Evolutionary conservation across 495 filamentous ascomycete species (phyloP).

Genomic region (Xanthoparmelia taractica): DNA sequence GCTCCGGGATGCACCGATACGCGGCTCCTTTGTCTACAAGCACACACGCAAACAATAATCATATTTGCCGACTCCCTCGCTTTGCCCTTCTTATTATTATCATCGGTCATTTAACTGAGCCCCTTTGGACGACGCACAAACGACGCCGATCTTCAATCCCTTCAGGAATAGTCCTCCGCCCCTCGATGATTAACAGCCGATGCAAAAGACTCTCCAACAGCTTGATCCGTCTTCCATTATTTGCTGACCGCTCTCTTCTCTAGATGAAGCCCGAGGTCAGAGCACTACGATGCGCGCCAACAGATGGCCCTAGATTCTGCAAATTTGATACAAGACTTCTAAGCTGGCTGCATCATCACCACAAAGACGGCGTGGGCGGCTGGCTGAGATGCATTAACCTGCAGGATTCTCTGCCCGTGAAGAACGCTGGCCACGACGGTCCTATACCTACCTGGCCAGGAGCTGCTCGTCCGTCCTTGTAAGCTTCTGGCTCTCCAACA

Average conservation of each 20-base stretch:
- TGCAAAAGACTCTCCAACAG: background rate
- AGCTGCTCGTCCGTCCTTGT: background rate
- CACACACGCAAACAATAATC: conserved; percentile 1
- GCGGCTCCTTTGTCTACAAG: background rate
- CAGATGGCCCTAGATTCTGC: background rate
- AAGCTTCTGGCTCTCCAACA: background rate
- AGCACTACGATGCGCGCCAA: conserved; percentile 3
- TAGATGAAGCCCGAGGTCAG: background rate
- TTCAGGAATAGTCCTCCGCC: background rate
- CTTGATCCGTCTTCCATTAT: conserved; percentile 3
- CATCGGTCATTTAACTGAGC: conserved; percentile 3
- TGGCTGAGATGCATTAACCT: conserved; percentile 18
- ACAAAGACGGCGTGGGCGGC: background rate
- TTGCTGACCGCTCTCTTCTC: background rate
- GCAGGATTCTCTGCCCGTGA: background rate
- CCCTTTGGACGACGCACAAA: conserved; percentile 10
- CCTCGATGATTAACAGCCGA: conserved; percentile 9
- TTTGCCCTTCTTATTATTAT: background rate
- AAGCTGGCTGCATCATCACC: background rate
- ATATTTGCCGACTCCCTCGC: background rate
- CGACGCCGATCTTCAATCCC: background rate
- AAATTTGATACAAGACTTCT: background rate
- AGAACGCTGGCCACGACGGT: conserved; percentile 5
- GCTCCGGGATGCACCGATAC: background rate
- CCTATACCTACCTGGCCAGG: background rate